These are phyloP conservation scores for Eucalyptus pauciflora DNA, from an alignment of 345 rosid genomes.

Conservation along the genomic window DNA sequence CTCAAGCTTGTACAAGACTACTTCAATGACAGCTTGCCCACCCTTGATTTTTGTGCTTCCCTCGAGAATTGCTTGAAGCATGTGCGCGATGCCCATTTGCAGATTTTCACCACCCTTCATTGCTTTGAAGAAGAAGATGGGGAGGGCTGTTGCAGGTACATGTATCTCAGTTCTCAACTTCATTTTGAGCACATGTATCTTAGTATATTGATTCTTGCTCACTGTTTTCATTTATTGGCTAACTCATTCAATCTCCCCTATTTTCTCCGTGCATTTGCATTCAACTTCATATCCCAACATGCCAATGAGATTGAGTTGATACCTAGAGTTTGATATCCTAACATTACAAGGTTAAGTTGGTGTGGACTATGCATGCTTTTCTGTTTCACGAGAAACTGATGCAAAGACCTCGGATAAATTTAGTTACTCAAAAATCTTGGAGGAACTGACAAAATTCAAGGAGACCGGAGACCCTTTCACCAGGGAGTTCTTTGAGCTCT, in stretches of 20 bases:
- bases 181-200: too few relatives aligned
- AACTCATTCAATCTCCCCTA: too few relatives aligned
- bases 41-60: background rate
- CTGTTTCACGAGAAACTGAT: too few relatives aligned
- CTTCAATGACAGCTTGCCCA: background rate
- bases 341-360: too few relatives aligned
- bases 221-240: too few relatives aligned
- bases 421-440: background rate
- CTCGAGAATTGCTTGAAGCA: background rate
- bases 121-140: background rate
- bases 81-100: background rate
- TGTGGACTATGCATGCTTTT: too few relatives aligned
- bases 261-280: too few relatives aligned
- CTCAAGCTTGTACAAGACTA: background rate
- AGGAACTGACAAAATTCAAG: background rate
- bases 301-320: background rate
- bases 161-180: too few relatives aligned
- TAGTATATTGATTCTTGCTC: too few relatives aligned
- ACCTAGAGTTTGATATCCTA: background rate
- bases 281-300: too few relatives aligned
- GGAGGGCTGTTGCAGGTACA: background rate
- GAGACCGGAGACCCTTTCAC: background rate
- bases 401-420: too few relatives aligned
- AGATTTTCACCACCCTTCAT: background rate
- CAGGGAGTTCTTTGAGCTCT: background rate